phyloP scores from a whole-genome alignment of 768 basidiomycete genomes.

The Tulasnella calospora region DNA sequence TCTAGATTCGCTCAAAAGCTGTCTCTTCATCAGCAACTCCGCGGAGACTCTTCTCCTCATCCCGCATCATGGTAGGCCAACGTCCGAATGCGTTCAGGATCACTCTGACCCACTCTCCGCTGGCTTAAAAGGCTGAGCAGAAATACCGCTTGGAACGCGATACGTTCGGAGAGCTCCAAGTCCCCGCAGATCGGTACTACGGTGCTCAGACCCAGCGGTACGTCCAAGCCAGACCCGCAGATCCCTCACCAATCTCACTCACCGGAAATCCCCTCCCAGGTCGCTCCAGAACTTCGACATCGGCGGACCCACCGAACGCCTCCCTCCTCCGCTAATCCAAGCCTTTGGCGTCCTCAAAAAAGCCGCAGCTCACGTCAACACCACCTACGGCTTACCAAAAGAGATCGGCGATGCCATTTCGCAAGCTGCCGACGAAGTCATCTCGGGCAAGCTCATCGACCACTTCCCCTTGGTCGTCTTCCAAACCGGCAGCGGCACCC shows the following conservation, averaged over 20 bases:
- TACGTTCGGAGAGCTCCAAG: constrained; percentile 92
- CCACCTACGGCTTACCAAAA: constrained; percentile 82
- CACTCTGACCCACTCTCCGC: neutral
- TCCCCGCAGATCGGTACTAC: constrained; percentile 88
- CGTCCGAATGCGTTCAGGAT: neutral
- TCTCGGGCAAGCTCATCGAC: constrained; percentile 87
- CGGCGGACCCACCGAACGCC: constrained; percentile 86
- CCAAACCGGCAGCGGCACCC: constrained; percentile 98
- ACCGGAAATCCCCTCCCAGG: constrained; percentile 39
- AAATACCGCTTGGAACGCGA: constrained; percentile 71
- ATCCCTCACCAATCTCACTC: neutral
- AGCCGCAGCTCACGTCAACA: constrained; percentile 88
- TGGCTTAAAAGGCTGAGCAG: neutral
- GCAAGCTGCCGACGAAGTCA: constrained; percentile 93
- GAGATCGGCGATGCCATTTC: constrained; percentile 86
- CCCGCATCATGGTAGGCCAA: constrained; percentile 21
- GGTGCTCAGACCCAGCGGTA: constrained; percentile 97
- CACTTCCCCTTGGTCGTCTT: constrained; percentile 99
- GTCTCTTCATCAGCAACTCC: constrained; percentile 13
- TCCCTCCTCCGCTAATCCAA: constrained; percentile 93
- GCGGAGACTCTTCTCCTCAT: constrained; percentile 23
- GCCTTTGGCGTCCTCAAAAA: constrained; percentile 98
- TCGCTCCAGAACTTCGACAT: constrained; percentile 98
- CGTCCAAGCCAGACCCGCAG: constrained; percentile 23
- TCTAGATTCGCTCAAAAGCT: constrained; percentile 10